Evolutionary conservation across 768 basidiomycete species (phyloP).

Genomic region (Trametes cinnabarina): DNA sequence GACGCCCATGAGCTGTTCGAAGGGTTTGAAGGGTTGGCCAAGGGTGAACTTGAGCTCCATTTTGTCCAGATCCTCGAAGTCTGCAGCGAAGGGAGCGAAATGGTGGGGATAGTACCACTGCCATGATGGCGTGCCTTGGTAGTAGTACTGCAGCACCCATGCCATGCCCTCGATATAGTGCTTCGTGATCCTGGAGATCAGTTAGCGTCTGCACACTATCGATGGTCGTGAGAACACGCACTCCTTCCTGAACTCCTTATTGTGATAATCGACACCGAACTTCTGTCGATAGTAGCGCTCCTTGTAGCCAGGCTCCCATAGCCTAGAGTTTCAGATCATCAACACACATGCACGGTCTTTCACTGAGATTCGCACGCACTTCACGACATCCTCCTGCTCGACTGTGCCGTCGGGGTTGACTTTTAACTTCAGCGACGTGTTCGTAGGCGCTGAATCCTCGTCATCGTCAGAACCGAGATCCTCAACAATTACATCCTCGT

Average conservation of each 20-base stretch:
- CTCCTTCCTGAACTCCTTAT: constrained; percentile 71
- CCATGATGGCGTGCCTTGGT: constrained; percentile 98
- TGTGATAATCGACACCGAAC: constrained; percentile 74
- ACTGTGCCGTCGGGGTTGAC: constrained; percentile 92
- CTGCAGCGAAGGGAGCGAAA: constrained; percentile 96
- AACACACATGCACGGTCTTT: constrained; percentile 8
- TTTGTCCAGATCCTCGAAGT: constrained; percentile 77
- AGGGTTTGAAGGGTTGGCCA: constrained; percentile 92
- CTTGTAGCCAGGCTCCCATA: constrained; percentile 95
- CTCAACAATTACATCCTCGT: constrained; percentile 17
- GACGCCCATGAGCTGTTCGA: constrained; percentile 97
- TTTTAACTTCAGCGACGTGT: constrained; percentile 56
- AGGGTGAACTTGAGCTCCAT: constrained; percentile 78
- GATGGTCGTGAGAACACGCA: constrained; percentile 37
- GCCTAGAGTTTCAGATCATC: constrained; percentile 41
- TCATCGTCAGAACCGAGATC: constrained; percentile 29
- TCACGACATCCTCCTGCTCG: constrained; percentile 90
- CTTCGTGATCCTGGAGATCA: constrained; percentile 59
- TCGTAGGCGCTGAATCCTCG: constrained; percentile 42
- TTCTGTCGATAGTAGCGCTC: constrained; percentile 95
- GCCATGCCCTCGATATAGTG: constrained; percentile 91
- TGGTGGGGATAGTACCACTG: constrained; percentile 99
- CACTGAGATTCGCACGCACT: constrained; percentile 50
- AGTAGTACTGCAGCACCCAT: constrained; percentile 98
- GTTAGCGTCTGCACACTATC: constrained; percentile 2